Base-by-base conservation (phyloP, 1,284 basidiomycete genomes). In the Mycena sp. region DNA sequence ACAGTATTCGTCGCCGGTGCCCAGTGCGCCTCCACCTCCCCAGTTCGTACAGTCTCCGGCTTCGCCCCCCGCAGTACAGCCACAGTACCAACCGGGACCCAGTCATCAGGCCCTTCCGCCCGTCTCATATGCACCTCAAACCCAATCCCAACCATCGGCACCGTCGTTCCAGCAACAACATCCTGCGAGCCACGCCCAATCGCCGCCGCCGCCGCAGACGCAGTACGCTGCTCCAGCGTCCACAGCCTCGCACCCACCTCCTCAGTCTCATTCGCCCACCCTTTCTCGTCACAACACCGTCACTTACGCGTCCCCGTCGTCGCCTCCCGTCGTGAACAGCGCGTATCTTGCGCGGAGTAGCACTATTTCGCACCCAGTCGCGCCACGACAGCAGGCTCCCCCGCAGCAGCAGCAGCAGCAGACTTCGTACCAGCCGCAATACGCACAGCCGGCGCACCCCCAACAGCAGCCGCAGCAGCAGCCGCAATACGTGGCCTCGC, bases 311-410 rank as follows among this genome's bases (percentile, higher is more conserved):
- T 37, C 73, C 71, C 41, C 74, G 62, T 62, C 70, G 62, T 67
- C 74, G 70, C 67, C 69, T 69, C 54, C 76, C 72, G 60, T 70
- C 70, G 56, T 69, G 72, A 69, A 75, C 65, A 64, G 50, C 67
- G 52, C 74, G 44, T 73, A 82, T 37, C 79, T 86, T n/a, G 72
- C 79, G 10, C 82, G 87, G 22, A 85, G 83, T 72, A 86, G 85
- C 73, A 87, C 86, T 8, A 73, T 86, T 37, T 69, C 72, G 75
- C 37, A 72, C 77, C 75, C 71, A 67, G 59, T 78, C n/a, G 76
- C 79, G 37, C 75, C 76, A 56, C 79, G 78, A 52, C 76, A 81
- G 62, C 78, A 81, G 67, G 73, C 79, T 38, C 73, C 78, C 39
- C 78, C 77, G 18, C 80, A 81, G 37, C 76, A 78, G 25, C 69